These are phyloP conservation scores for Rhodocollybia butyracea DNA, from an alignment of 768 basidiomycete genomes.

Conservation along the genomic window DNA sequence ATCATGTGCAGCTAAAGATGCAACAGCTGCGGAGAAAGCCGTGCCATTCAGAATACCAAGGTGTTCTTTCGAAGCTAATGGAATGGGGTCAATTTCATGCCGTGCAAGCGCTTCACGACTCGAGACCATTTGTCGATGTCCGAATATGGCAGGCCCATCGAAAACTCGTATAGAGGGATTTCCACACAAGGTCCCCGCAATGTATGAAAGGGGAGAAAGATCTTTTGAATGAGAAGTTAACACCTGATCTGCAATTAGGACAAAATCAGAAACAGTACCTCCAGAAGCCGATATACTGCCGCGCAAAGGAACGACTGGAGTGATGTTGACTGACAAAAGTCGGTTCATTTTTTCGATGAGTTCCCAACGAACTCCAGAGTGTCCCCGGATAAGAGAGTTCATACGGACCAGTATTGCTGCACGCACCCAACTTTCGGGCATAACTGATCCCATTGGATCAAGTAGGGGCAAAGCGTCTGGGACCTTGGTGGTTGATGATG, in stretches of 20 bases:
- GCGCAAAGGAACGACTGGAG: conserved; percentile 77
- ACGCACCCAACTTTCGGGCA: conserved; percentile 88
- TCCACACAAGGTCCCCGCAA: conserved; percentile 77
- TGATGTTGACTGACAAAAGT: conserved; percentile 69
- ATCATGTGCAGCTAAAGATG: conserved; percentile 67
- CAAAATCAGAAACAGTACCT: conserved; percentile 37
- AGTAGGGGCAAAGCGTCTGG: conserved; percentile 61
- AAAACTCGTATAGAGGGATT: conserved; percentile 78
- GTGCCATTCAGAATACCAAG: conserved; percentile 84
- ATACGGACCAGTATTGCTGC: conserved; percentile 85
- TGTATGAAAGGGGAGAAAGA: conserved; percentile 77
- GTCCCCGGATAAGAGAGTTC: conserved; percentile 86
- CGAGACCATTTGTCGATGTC: conserved; percentile 48
- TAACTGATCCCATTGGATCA: conserved; percentile 65
- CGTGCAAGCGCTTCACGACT: conserved; percentile 54
- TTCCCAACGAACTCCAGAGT: conserved; percentile 81
- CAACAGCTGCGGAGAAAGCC: conserved; percentile 77
- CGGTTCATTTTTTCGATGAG: conserved; percentile 77
- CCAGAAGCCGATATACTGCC: conserved; percentile 84
- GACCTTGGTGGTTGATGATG: conserved; percentile 49
- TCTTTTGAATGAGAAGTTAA: conserved; percentile 36
- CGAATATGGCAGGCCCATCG: conserved; percentile 46
- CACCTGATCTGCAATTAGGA: conserved; percentile 6
- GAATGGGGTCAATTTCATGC: conserved; percentile 61
- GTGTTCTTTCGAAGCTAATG: conserved; percentile 73